These are phyloP conservation scores for Phytophthora idaei DNA, from an alignment of 352 stramenopile species.

Conservation along the genomic window DNA sequence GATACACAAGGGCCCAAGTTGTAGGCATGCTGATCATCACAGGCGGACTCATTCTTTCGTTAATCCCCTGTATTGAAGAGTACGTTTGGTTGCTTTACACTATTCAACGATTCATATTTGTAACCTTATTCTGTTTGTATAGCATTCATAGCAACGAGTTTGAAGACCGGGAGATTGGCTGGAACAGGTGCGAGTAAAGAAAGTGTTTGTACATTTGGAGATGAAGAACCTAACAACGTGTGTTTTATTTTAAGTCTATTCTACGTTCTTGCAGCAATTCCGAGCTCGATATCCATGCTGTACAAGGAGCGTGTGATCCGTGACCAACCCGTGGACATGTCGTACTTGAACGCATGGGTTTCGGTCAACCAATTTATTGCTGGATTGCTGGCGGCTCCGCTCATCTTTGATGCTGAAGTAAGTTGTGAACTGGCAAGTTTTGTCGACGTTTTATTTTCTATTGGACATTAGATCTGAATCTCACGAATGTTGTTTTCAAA, in stretches of 20 bases:
- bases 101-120: conserved; percentile 4
- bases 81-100: conserved; percentile 33
- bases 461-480: not conserved
- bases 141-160: conserved; percentile 69
- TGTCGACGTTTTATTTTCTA: too few relatives aligned
- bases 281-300: conserved; percentile 81
- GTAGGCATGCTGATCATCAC: conserved; percentile 73
- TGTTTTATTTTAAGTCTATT: conserved; percentile 50
- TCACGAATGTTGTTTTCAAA: not conserved
- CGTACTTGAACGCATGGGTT: conserved; percentile 89
- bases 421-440: not conserved
- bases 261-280: conserved; percentile 79
- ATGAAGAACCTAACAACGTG: not conserved
- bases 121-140: conserved; percentile 6
- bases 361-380: conserved; percentile 87
- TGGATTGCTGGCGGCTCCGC: conserved; percentile 74
- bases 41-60: conserved; percentile 67
- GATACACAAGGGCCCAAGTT: conserved; percentile 79
- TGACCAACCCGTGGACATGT: conserved; percentile 86
- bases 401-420: conserved; percentile 85
- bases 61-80: conserved; percentile 82
- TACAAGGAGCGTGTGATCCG: conserved; percentile 87
- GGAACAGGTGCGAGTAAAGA: conserved; percentile 62
- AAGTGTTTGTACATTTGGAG: not conserved
- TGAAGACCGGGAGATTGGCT: conserved; percentile 76